These are phyloP conservation scores for Leccinum arenicola DNA, from an alignment of 768 basidiomycete species.

Conservation along the genomic window DNA sequence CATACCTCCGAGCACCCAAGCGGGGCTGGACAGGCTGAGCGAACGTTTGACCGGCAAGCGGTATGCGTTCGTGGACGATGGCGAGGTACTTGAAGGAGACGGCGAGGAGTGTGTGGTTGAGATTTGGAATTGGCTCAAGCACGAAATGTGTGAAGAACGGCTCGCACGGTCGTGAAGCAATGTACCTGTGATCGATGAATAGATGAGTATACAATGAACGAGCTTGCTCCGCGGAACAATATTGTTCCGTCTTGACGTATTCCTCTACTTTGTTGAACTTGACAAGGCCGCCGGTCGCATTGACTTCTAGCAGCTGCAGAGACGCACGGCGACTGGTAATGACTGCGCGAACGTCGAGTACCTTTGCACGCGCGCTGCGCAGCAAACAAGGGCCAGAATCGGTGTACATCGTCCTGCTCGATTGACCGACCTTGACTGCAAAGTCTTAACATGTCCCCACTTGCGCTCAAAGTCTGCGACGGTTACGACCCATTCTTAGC, in stretches of 20 bases:
- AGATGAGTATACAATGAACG: no score
- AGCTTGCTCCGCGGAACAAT: slow-evolving; percentile 82
- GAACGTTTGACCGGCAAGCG: slow-evolving; percentile 31
- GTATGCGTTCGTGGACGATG: slow-evolving; percentile 39
- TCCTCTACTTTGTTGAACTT: slow-evolving; percentile 92
- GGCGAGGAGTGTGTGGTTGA: slow-evolving; percentile 8
- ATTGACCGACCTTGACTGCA: slow-evolving; percentile 40
- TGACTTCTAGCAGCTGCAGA: slow-evolving; percentile 85
- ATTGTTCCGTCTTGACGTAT: slow-evolving; percentile 72
- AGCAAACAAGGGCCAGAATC: not conserved
- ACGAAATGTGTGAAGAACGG: slow-evolving; percentile 15
- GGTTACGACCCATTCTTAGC: slow-evolving; percentile 23
- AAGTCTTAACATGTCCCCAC: slow-evolving; percentile 84
- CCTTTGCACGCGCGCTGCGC: slow-evolving; percentile 81
- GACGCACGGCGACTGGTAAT: slow-evolving; percentile 89
- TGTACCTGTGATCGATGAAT: slow-evolving; percentile 19
- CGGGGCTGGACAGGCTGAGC: slow-evolving; percentile 15
- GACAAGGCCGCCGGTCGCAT: slow-evolving; percentile 84
- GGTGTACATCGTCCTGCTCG: slow-evolving; percentile 33
- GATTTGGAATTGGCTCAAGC: slow-evolving; percentile 27
- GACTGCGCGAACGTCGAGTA: slow-evolving; percentile 74
- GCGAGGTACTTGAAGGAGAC: slow-evolving; percentile 1
- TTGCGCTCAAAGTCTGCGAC: slow-evolving; percentile 74
- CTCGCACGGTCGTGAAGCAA: no score
- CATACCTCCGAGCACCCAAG: not conserved